Base-by-base conservation (phyloP, 192 early-diverging fungal species). In the Coemansia sp. region DNA sequence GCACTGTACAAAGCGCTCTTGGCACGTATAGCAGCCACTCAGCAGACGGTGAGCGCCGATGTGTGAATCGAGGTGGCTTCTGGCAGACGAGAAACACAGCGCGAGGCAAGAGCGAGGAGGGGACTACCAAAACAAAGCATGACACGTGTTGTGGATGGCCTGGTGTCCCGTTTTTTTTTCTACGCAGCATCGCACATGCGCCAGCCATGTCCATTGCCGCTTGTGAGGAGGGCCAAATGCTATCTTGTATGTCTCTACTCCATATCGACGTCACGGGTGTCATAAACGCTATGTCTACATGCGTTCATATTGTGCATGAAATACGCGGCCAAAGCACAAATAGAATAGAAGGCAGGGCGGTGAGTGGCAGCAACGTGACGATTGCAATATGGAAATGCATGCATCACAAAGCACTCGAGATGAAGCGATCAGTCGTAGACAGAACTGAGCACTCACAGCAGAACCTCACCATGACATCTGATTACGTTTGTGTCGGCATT, bases 371-470 rank as follows among this genome's bases (percentile, higher is more conserved):
- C 38, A 71, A 61, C 63, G 69, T 71, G 69, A 71, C 69, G 43
- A 4, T 61, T 29, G 57, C 63, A 65, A 71, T 71, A 65, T 59
- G 64, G 52, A 48, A 45, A 55, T 65, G 63, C 69, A 70, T 46
- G 68, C 35, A 70, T 58, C 53, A 33, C 59, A 69, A 53, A 20
- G 29, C 10, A 23, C 61, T 50, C 25, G 20, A 50, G 48, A 50
- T 13, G 19, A 20, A 9, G 48, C 5, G 2, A 50, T 50, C 19
- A 5, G 22, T 23, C 23, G 48, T 1, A 11, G 23, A 20, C 20
- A 20, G 22, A 7, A 50, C n/a, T n/a, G 7, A 50, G 2, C 5
- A 56, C 33, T 5, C 15, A 35, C 11, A 32, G 6, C 29, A 34
- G 17, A 35, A 56, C 54, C 11, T 36, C 11, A 8, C n/a, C 34